Base-by-base conservation (phyloP, 257 asterid species). In the Scutellaria baicalensis region DNA sequence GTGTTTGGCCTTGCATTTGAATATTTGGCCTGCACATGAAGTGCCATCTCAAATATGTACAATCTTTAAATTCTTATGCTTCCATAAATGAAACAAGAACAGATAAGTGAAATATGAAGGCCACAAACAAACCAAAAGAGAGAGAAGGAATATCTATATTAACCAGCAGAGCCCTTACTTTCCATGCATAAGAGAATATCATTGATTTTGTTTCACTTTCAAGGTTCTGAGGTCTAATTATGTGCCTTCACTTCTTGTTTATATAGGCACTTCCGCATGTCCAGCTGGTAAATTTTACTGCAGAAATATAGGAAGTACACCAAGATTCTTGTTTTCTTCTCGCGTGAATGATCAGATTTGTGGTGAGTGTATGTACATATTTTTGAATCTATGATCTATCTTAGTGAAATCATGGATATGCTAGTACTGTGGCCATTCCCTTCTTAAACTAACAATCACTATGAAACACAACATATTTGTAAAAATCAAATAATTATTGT, bases 241-340 rank as follows among this genome's bases (percentile, higher is more conserved):
- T 36, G 21, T 50, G 31, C 60, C 31, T 69, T 64, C 75, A 63
- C 12, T 39, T 70, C 36, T 59, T 73, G 73, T 70, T 60, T 51
- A 39, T 77, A 68, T 68, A 88, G 99, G 97, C 56, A 93, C 99
- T 77, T 80, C 97, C 7, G 97, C 99, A 40, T 93, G 99, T 77
- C 97, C 99, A 17, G 69, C 80, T 20, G 88, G 97, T 35, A 93
- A 77, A 75, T 93, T 93, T 80, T 93, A 93, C 82, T 93, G 99
- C 78, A 81, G 76, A 77, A 93, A 93, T 84, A 68, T 69, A 43
- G 99, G 99, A 79, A 93, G 96, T 76, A 83, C 78, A 4, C 99
- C 99, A 14, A 77, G 47, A 63, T 93, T 91, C 78, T 73, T 93
- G 86, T 89, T 86, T 77, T 86, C 99, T 35, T 93, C 97, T 64